Base-by-base conservation (phyloP, 768 basidiomycete genomes). In the Kwoniella mangroviensis region DNA sequence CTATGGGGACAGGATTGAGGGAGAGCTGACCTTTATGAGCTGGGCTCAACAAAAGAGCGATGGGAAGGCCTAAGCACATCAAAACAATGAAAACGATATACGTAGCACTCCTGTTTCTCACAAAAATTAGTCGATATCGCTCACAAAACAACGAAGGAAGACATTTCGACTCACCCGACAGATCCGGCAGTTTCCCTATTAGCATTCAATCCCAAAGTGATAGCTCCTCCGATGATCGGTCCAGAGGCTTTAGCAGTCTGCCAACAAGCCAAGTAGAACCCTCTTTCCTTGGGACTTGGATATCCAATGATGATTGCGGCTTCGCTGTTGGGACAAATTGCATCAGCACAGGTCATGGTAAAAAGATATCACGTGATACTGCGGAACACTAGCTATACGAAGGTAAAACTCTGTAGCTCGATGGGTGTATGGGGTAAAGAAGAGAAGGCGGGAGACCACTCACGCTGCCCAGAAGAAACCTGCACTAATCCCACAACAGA, bases 301-400 rank as follows among this genome's bases (percentile, higher is more conserved):
- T 81, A 82, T 2, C 81, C 81, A 34, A 82, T 73, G 56, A 79
- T 75, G 56, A 82, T 75, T 0, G 81, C 79, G 0, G 77, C 79
- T 57, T 80, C 79, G 19, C 73, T 74, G 49, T 15, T 1, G 11
- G 45, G 43, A n/a, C n/a, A n/a, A 26, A 28, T 15, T 34, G n/a
- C n/a, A 43, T 49, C 45, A 49, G 45, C 45, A 49, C 19, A 6
- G 12, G 45, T 15, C 45, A 19, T 49, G 5, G 12, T 49, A 49
- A 19, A 12, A 10, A 12, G 12, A 49, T 49, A 49, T 49, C 45
- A 19, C 45, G 34, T 34, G 45, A 49, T 15, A 49, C 15, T 49
- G 6, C 45, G n/a, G n/a, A n/a, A n/a, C n/a, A n/a, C n/a, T n/a
- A n/a, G n/a, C n/a, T n/a, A n/a, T n/a, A n/a, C n/a, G n/a, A n/a